Evolutionary conservation across 768 basidiomycete species (phyloP).

Genomic region (Mycena vulgaris): DNA sequence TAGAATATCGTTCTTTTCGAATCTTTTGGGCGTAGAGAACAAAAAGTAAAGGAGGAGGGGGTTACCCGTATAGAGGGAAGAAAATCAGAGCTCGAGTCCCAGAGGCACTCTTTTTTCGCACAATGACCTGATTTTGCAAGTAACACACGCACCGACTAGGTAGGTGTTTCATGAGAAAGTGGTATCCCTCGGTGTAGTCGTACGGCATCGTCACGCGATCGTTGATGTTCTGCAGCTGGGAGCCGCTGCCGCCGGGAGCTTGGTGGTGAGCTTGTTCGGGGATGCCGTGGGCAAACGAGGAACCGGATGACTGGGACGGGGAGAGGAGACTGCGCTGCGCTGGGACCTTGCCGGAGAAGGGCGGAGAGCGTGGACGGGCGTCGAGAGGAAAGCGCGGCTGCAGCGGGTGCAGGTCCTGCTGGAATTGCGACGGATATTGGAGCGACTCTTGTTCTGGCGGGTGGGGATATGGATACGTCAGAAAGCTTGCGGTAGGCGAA

Average conservation of each 20-base stretch:
- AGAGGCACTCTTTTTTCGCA: slow-evolving; percentile 56
- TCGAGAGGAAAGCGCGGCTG: slow-evolving; percentile 71
- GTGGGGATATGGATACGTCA: slow-evolving; percentile 63
- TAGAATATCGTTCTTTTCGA: slow-evolving; percentile 96
- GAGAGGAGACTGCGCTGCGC: slow-evolving; percentile 46
- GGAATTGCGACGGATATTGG: slow-evolving; percentile 45
- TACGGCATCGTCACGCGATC: slow-evolving; percentile 83
- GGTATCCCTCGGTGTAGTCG: slow-evolving; percentile 97
- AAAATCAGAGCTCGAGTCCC: slow-evolving; percentile 60
- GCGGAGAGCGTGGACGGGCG: slow-evolving; percentile 56
- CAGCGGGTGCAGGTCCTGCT: slow-evolving; percentile 57
- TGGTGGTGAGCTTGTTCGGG: slow-evolving; percentile 20
- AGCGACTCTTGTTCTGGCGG: slow-evolving; percentile 43
- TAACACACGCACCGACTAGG: slow-evolving; percentile 78
- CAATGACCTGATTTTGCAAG: slow-evolving; percentile 49
- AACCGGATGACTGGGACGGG: slow-evolving; percentile 43
- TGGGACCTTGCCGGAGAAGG: slow-evolving; percentile 46
- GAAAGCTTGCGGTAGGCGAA: slow-evolving; percentile 57
- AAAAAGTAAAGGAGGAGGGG: slow-evolving; percentile 27
- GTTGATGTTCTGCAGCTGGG: slow-evolving; percentile 71
- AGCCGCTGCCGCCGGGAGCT: slow-evolving; percentile 34
- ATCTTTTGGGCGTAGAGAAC: slow-evolving; percentile 63
- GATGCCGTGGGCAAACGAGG: slow-evolving; percentile 4
- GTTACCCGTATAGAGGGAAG: slow-evolving; percentile 45
- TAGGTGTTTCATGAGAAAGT: slow-evolving; percentile 96